Evolutionary conservation across 75 land plant genomes (phyloP).

Genomic region (Gnetum montanum): DNA sequence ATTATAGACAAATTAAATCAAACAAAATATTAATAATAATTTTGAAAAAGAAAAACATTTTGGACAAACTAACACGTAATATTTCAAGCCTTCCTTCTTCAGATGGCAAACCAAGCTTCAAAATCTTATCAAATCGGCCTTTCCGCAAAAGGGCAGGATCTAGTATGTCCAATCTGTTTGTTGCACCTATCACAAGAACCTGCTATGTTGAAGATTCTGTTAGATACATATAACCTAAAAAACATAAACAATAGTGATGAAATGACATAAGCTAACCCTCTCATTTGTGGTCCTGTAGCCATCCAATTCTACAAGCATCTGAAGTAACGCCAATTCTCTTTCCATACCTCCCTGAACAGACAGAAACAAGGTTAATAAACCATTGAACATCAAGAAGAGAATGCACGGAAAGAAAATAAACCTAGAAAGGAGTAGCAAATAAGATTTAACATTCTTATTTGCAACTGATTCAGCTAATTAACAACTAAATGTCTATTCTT

Average conservation of each 20-base stretch:
- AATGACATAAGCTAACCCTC: not conserved
- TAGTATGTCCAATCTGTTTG: constrained; percentile 88
- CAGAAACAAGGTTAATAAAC: no score
- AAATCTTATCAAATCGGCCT: constrained; percentile 91
- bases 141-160: constrained; percentile 93
- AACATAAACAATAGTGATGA: not conserved
- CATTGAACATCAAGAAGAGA: no score
- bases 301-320: constrained; percentile 95
- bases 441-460: no score
- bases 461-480: no score
- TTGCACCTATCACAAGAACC: constrained; percentile 96
- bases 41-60: no score
- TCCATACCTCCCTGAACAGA: constrained; percentile 85
- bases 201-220: constrained; percentile 5
- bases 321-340: constrained; percentile 93
- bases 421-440: no score
- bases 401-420: no score
- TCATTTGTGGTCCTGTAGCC: constrained; percentile 88
- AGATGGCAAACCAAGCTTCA: constrained; percentile 84
- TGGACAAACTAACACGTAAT: constrained; percentile 39
- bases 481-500: no score
- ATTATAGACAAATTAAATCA: not conserved
- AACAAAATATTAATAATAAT: no score
- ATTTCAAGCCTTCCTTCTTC: constrained; percentile 92
- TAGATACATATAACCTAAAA: not conserved